These are phyloP conservation scores for Micromonas commoda DNA, from an alignment of 139 green algal species.

Conservation along the genomic window DNA sequence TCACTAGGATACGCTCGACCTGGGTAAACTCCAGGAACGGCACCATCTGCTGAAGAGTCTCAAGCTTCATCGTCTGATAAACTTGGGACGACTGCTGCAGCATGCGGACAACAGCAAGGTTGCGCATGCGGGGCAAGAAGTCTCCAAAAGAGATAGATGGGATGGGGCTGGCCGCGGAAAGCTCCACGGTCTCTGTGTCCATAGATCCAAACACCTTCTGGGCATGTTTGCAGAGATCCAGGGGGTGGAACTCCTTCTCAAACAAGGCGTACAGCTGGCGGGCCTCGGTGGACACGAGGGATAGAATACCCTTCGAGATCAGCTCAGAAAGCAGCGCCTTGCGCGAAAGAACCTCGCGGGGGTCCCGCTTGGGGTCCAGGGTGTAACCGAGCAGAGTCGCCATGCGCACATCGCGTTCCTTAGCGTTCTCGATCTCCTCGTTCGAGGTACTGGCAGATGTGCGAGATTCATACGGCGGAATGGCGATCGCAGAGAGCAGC, in stretches of 20 bases:
- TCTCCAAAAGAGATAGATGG: conserved; percentile 48
- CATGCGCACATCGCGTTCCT: conserved; percentile 83
- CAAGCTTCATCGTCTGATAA: conserved; percentile 65
- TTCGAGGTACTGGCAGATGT: conserved; percentile 25
- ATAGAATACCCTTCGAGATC: conserved; percentile 65
- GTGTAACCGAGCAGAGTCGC: conserved; percentile 87
- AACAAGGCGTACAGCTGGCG: conserved; percentile 67
- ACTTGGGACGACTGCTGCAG: conserved; percentile 68
- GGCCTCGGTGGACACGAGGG: conserved; percentile 64
- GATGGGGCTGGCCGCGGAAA: conserved; percentile 53
- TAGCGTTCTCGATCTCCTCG: conserved; percentile 55
- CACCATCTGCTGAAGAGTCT: conserved; percentile 50
- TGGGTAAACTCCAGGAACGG: conserved; percentile 68
- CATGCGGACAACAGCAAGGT: conserved; percentile 74
- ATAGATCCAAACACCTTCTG: conserved; percentile 70
- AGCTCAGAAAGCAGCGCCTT: conserved; percentile 72
- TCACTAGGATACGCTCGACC: conserved; percentile 83
- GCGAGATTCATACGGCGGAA: conserved; percentile 62
- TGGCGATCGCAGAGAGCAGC: conserved; percentile 80
- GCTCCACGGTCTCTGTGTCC: conserved; percentile 24
- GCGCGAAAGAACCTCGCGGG: conserved; percentile 43
- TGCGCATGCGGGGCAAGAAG: conserved; percentile 34
- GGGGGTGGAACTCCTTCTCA: conserved; percentile 81
- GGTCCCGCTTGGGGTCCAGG: conserved; percentile 48
- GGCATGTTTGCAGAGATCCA: conserved; percentile 79